These are phyloP conservation scores for Picochlorum sp. DNA, from an alignment of 139 green algal species.

Conservation along the genomic window DNA sequence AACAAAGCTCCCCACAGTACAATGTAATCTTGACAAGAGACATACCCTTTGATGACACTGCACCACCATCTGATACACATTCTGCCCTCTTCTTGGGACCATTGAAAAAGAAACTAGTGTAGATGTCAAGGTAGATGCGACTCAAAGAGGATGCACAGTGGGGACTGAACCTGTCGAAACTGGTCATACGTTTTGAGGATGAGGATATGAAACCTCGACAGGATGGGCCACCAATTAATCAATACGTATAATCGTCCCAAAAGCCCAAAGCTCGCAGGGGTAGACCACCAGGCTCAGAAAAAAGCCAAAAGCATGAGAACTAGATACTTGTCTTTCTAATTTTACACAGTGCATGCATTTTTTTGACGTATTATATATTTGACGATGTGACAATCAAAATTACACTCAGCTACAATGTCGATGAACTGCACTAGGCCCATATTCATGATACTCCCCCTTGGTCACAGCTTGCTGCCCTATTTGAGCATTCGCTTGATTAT, in stretches of 20 bases:
- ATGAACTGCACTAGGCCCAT: constrained; percentile 60
- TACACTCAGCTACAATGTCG: constrained; percentile 41
- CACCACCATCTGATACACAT: no score
- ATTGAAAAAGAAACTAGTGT: background rate
- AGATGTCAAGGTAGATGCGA: background rate
- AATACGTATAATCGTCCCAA: background rate
- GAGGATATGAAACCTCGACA: constrained; percentile 12
- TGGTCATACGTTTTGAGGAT: constrained; percentile 34
- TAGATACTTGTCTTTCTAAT: no score
- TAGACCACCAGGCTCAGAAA: no score
- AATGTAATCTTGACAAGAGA: no score
- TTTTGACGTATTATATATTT: no score
- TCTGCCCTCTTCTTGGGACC: background rate
- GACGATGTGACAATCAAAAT: no score
- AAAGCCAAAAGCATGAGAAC: no score
- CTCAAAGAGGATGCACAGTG: background rate
- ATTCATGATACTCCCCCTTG: constrained; percentile 82
- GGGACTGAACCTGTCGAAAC: constrained; percentile 1
- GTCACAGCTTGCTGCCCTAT: constrained; percentile 32
- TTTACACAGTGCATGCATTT: no score
- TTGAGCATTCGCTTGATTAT: constrained; percentile 51
- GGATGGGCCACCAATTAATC: background rate
- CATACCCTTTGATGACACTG: no score
- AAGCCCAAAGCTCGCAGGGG: no score
- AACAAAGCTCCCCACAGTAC: no score